Conservation (phyloP, 345 rosid species). For the Camelina sativa region DNA sequence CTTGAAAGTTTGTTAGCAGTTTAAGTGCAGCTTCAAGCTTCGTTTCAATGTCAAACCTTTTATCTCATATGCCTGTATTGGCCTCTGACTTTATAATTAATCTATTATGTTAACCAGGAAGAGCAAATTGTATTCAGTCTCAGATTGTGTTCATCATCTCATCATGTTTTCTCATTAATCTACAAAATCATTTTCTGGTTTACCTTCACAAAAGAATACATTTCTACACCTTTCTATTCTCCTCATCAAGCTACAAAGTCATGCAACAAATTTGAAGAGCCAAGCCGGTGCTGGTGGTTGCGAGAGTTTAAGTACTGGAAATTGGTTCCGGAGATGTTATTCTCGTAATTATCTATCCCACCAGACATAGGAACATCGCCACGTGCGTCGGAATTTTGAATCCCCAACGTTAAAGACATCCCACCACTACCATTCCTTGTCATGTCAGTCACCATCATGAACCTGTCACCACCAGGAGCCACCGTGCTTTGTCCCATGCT, state of each 20-base stretch:
- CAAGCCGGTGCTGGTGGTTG: slow-evolving; percentile 63
- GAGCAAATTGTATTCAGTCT: background rate
- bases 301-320: slow-evolving; percentile 64
- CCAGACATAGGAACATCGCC: slow-evolving; percentile 56
- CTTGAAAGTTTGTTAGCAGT: background rate
- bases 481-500: slow-evolving; percentile 49
- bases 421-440: slow-evolving; percentile 63
- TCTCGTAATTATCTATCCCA: slow-evolving; percentile 51
- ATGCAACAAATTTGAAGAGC: slow-evolving; percentile 70
- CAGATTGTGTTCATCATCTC: slow-evolving; percentile 4
- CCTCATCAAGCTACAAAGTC: slow-evolving; percentile 77
- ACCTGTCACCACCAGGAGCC: slow-evolving; percentile 48
- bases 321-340: slow-evolving; percentile 48
- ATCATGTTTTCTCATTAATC: slow-evolving; percentile 3
- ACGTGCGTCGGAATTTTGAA: slow-evolving; percentile 70
- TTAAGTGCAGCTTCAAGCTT: slow-evolving; percentile 15
- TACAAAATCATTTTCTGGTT: slow-evolving; percentile 27
- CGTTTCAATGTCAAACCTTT: slow-evolving; percentile 7
- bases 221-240: slow-evolving; percentile 32
- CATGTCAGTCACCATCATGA: slow-evolving; percentile 67
- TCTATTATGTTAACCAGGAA: background rate
- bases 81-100: background rate
- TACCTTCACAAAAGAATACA: slow-evolving; percentile 35
- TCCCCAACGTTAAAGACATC: slow-evolving; percentile 81
- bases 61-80: background rate